These are phyloP conservation scores for Gastrolobium villosum DNA, from an alignment of 306 rosid species.

Conservation along the genomic window DNA sequence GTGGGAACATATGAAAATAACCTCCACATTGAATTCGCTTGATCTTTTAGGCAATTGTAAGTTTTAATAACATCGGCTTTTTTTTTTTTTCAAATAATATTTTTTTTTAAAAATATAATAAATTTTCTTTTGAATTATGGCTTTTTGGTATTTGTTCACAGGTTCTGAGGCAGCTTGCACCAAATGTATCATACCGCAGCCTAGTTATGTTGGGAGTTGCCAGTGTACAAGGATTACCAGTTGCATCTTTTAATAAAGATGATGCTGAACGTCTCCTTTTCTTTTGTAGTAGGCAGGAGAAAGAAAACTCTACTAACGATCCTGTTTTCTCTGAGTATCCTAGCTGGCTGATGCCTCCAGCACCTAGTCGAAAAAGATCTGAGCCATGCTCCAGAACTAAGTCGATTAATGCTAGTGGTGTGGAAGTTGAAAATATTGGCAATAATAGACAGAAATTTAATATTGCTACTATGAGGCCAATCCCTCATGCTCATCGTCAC, in stretches of 20 bases:
- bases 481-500: slow-evolving; percentile 79
- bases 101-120: no score
- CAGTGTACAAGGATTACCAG: slow-evolving; percentile 92
- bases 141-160: slow-evolving; percentile 55
- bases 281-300: slow-evolving; percentile 66
- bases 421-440: slow-evolving; percentile 47
- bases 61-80: not conserved
- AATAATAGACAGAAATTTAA: slow-evolving; percentile 68
- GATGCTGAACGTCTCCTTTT: slow-evolving; percentile 92
- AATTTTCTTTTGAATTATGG: slow-evolving; percentile 31
- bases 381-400: slow-evolving; percentile 57
- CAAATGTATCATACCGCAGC: slow-evolving; percentile 83
- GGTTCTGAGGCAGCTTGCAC: slow-evolving; percentile 96
- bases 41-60: slow-evolving; percentile 23
- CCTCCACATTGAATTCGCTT: slow-evolving; percentile 29
- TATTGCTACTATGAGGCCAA: slow-evolving; percentile 86
- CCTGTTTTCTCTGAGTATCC: slow-evolving; percentile 64
- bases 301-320: slow-evolving; percentile 49
- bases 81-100: not conserved
- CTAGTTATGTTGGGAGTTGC: slow-evolving; percentile 90
- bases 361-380: slow-evolving; percentile 78
- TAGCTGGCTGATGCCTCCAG: slow-evolving; percentile 84
- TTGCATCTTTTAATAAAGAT: slow-evolving; percentile 86
- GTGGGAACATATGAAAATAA: not conserved
- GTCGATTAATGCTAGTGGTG: slow-evolving; percentile 44